Evolutionary conservation across 331 rosid genomes (phyloP).

Genomic region (Pyrus hybrid): DNA sequence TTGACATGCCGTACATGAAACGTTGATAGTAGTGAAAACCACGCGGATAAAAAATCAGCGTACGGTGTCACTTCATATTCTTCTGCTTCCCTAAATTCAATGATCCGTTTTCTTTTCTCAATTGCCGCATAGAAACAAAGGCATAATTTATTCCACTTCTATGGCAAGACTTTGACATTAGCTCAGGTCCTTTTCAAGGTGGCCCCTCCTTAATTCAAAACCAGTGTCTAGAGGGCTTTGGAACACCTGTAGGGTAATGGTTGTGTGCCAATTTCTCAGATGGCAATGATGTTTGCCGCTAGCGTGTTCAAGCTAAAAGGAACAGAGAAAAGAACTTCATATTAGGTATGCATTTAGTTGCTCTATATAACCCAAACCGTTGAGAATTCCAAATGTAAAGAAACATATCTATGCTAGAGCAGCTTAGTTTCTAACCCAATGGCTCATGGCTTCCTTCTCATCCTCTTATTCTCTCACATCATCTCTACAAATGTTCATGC

Average conservation of each 20-base stretch:
- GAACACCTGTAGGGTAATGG: background rate
- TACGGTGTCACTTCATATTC: no score
- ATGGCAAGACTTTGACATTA: no score
- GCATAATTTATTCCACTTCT: no score
- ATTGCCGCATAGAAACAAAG: no score
- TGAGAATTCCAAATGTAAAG: background rate
- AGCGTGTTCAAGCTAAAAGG: background rate
- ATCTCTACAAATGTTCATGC: background rate
- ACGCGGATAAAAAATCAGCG: no score
- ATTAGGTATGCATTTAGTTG: background rate
- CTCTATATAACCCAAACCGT: background rate
- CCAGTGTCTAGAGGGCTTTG: no score
- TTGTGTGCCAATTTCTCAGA: background rate
- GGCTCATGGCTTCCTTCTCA: background rate
- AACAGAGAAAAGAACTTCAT: background rate
- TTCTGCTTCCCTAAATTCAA: no score
- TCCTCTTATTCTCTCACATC: background rate
- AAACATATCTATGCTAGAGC: background rate
- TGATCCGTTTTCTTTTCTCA: no score
- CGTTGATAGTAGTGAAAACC: no score
- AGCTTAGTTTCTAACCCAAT: background rate
- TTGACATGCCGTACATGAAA: no score
- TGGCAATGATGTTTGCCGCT: background rate
- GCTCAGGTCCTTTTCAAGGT: no score
- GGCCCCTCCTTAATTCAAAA: background rate